Conservation (phyloP, 2,329 filamentous ascomycete genomes). For the Microascus cirrosus region DNA sequence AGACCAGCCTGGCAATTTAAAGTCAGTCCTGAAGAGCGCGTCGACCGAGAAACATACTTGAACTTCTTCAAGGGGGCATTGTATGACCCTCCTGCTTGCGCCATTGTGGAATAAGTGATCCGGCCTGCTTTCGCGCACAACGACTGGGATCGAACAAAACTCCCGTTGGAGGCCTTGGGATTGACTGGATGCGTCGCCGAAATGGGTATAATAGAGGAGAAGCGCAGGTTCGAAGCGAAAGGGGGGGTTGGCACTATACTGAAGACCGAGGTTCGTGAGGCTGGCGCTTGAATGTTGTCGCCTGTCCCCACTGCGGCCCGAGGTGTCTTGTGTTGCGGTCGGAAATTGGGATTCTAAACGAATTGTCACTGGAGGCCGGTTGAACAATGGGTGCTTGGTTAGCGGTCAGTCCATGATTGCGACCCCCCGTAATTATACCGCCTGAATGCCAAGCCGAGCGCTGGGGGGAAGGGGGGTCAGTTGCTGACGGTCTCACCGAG, state of each 20-base stretch:
- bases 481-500: background rate
- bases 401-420: background rate
- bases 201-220: background rate
- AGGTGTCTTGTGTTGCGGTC: background rate
- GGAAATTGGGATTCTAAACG: background rate
- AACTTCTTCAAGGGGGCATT: constrained; percentile 99
- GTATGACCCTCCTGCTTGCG: constrained; percentile 75
- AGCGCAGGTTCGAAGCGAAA: background rate
- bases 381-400: background rate
- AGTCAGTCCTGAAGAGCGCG: constrained; percentile 3
- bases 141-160: background rate
- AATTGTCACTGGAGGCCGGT: background rate
- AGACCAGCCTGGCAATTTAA: constrained; percentile 61
- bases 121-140: background rate
- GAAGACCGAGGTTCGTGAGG: background rate
- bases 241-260: background rate
- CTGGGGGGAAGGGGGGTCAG: background rate
- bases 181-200: background rate
- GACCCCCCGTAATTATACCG: background rate
- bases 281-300: background rate
- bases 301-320: background rate
- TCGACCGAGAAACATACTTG: constrained; percentile 55
- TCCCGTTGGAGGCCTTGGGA: background rate
- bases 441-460: background rate
- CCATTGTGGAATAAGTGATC: constrained; percentile 47